Conservation (phyloP, 2,329 filamentous ascomycete genomes). For the Fonsecaea multimorphosa region DNA sequence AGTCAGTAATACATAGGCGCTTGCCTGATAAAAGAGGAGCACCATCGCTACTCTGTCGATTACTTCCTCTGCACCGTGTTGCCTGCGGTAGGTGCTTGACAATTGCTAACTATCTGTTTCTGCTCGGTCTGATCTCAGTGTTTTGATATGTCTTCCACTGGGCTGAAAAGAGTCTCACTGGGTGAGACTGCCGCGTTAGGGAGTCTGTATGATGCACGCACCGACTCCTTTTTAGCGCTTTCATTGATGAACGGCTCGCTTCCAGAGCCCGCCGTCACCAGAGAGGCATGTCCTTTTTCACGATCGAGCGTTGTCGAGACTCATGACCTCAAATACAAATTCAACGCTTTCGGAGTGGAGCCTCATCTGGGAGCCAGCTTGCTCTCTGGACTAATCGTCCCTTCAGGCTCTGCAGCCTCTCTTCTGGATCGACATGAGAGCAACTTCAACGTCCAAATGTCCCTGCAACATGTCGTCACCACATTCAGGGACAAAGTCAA, state of each 20-base stretch:
- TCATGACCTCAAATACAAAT: constrained; percentile 32
- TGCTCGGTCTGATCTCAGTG: neutral
- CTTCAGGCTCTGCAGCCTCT: constrained; percentile 28
- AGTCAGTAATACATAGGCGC: neutral
- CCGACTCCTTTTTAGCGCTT: constrained; percentile 31
- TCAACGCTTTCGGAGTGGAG: constrained; percentile 30
- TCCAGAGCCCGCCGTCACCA: constrained; percentile 21
- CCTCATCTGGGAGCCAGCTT: constrained; percentile 36
- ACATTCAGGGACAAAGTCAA: constrained; percentile 33
- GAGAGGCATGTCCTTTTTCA: neutral
- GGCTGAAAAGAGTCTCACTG: constrained; percentile 24
- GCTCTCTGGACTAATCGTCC: constrained; percentile 30
- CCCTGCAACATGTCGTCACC: constrained; percentile 29
- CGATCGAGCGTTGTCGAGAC: constrained; percentile 12
- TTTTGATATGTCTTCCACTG: neutral
- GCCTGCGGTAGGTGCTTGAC: neutral
- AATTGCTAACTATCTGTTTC: neutral
- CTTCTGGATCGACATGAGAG: constrained; percentile 26
- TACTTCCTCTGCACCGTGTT: neutral
- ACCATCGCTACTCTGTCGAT: neutral
- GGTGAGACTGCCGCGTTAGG: constrained; percentile 35
- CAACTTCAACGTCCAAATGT: constrained; percentile 25
- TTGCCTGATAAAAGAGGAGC: neutral
- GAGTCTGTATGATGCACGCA: constrained; percentile 37
- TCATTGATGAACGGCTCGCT: constrained; percentile 24